phyloP scores from a whole-genome alignment of 371 early-diverging fungal species.

The Mucor piriformis region DNA sequence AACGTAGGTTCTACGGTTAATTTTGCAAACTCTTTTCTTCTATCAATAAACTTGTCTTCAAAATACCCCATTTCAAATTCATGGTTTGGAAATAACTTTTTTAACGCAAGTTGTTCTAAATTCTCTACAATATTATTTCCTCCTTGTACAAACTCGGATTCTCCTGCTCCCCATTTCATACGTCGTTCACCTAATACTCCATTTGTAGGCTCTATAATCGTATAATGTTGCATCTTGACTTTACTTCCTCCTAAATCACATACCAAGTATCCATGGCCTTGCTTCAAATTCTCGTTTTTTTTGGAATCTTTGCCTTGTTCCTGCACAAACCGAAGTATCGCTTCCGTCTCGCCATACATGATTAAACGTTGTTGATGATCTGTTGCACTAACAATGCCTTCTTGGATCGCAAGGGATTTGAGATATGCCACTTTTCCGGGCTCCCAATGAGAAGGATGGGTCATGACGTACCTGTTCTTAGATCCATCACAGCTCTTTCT shows the following conservation, averaged over 20 bases:
- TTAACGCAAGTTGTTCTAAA: background rate
- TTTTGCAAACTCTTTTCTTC: background rate
- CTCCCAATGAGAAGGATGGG: background rate
- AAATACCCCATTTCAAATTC: background rate
- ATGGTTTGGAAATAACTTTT: background rate
- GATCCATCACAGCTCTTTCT: background rate
- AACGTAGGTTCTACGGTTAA: background rate
- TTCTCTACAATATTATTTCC: background rate
- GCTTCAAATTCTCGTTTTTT: background rate
- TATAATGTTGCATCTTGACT: background rate
- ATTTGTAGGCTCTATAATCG: background rate
- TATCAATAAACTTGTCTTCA: background rate
- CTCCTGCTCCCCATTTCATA: background rate
- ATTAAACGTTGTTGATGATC: background rate
- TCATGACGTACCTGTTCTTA: background rate
- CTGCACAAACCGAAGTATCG: background rate
- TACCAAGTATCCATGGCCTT: background rate
- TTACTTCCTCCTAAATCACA: background rate
- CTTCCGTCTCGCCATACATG: background rate
- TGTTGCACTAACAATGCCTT: background rate
- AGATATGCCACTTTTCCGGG: background rate
- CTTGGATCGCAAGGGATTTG: background rate
- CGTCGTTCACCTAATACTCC: background rate
- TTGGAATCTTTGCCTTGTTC: background rate
- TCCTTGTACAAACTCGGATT: background rate